Evolutionary conservation across 768 basidiomycete genomes (phyloP), one percentile per base, ranked within the genome.

Genomic region (Leccinum olivaceopallidum): DNA sequence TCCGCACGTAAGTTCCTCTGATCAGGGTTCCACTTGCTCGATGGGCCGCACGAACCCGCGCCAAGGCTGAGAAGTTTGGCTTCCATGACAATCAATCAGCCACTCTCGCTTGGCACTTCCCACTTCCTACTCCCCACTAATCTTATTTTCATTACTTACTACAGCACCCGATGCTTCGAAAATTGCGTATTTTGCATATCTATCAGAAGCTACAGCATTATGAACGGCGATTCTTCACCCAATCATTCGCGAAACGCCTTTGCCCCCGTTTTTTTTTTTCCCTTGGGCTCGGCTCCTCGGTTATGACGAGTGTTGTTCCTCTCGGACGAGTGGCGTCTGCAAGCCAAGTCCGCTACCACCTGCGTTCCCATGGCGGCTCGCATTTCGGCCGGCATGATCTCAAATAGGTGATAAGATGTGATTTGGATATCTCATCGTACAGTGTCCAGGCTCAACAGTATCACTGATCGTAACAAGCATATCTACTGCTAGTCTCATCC

Each of bases 1-100:
- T 53, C 55, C 55, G 34, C 42, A 18, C 52, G 10, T 48, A 51
- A 36, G 36, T 32, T 30, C 28, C 55, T 32, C 16, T 22, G 49
- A 20, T 47, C 44, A 47, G 10, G 44, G n/a, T 9, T 20, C 44
- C n/a, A 8, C 49, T 36, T 55, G 13, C 48, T 39, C 55, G 22
- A 57, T 47, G 44, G 42, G 6, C 47, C 10, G 34, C 26, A 16
- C 48, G n/a, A 53, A 51, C 47, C 56, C 58, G 60, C 61, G 58
- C 59, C 58, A 57, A 56, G 28, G 24, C 44, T 32, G 26, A 50
- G 26, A 50, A 26, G 48, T 26, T 26, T 50, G 57, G 52, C 61
- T 59, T 63, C 61, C 65, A 55, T 65, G 61, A 26, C 56, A 52
- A 65, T 71, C 61, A 37, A 63, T 65, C 66, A 59, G n/a, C 49